These are phyloP conservation scores for Bruguiera sexangula DNA, from an alignment of 345 rosid species.

Conservation along the genomic window DNA sequence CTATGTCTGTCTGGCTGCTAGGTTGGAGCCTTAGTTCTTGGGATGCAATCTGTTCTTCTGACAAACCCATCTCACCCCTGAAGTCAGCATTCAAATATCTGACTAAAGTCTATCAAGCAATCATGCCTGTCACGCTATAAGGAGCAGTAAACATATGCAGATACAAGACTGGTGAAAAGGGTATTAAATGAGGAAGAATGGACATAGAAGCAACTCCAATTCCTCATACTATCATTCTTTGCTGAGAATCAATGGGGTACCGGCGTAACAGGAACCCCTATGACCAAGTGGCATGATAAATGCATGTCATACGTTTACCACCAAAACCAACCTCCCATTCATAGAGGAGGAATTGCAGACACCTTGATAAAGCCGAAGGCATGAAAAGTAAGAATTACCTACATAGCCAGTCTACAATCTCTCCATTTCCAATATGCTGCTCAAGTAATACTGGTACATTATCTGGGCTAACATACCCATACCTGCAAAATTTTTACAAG, in stretches of 20 bases:
- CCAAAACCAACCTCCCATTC: not conserved
- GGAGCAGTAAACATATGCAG: not conserved
- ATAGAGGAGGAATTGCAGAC: not conserved
- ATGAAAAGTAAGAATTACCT: conserved; percentile 42
- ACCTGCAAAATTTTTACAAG: conserved; percentile 40
- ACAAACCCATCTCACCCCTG: conserved; percentile 92
- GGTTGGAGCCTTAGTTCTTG: conserved; percentile 56
- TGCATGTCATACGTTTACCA: not conserved
- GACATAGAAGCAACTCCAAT: not conserved
- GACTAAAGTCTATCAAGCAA: not conserved
- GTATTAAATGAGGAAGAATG: not conserved
- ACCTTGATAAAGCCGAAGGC: not conserved
- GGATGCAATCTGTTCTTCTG: conserved; percentile 57
- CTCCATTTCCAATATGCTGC: conserved; percentile 71
- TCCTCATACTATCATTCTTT: not conserved
- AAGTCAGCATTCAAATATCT: conserved; percentile 13
- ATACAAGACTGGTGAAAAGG: not conserved
- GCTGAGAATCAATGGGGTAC: not conserved
- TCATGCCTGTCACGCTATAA: not conserved
- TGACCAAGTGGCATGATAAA: not conserved
- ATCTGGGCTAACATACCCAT: conserved; percentile 83
- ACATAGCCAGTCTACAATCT: conserved; percentile 75
- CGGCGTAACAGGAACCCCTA: not conserved
- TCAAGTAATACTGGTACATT: conserved; percentile 62
- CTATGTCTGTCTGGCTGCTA: conserved; percentile 31